Evolutionary conservation across 139 green algal genomes (phyloP), one percentile per base, ranked within the genome.

Genomic region (Pseudopediastrum boryanum): DNA sequence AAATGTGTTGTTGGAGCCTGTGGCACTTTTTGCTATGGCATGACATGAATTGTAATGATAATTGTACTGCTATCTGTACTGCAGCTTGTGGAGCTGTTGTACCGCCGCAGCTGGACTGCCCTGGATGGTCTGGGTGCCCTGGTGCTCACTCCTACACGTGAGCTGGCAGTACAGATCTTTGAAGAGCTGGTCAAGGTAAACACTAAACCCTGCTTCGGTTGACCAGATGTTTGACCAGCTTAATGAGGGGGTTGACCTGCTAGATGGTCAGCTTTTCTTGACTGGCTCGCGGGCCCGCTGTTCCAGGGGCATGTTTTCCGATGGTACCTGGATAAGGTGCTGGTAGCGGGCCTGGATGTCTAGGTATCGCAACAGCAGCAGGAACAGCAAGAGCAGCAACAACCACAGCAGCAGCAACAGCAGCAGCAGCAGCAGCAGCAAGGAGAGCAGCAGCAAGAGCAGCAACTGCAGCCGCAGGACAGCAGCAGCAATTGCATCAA

Each of bases 81-180:
- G 62, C 85, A 94, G 92, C 66, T 95, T n/a, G 61, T 99, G 27
- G 96, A 99, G 86, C 78, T 77, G 76, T 90, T 99, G 77, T 98
- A 94, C 75, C 82, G 95, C 4, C 27, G 64, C n/a, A 85, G 87
- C 25, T 99, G 96, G 96, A 85, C 81, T 10, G 39, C 61, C 2
- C 73, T 93, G 77, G 96, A 99, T 75, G 96, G 96, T 1, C 82
- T 98, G 75, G 96, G 96, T 1, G 96, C 79, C 2, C 88, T 99
- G 10, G 79, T 99, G 52, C 94, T 99, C 51, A 95, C 93, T 8
- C 96, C 96, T 33, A 99, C 95, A 0, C 83, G 95, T 1, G 96
- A 99, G 86, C 91, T 99, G 63, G 96, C 96, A 0, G 74, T 97
- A 65, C 96, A 81, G 46, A 81, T 81, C 3, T 81, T 81, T 81